Evolutionary conservation across 2,329 filamentous ascomycete genomes (phyloP).

Genomic region (Aureobasidium uvarum): DNA sequence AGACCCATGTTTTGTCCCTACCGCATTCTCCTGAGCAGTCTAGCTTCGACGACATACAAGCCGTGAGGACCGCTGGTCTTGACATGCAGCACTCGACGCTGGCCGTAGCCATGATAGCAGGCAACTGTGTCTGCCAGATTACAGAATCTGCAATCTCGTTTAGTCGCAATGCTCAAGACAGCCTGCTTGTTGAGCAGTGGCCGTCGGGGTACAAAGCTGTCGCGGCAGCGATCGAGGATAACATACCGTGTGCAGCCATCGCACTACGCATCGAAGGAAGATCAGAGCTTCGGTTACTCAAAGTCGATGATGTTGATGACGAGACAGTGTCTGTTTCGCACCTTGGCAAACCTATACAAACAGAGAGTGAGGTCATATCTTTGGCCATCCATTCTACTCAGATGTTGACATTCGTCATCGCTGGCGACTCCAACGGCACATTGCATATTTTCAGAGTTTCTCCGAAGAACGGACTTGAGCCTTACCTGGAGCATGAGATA

Average conservation of each 20-base stretch:
- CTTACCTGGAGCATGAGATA: constrained; percentile 29
- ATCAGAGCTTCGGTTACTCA: constrained; percentile 8
- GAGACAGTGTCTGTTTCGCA: neutral
- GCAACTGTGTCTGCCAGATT: constrained; percentile 35
- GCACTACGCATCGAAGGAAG: constrained; percentile 28
- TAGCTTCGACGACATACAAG: neutral
- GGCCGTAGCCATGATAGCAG: constrained; percentile 29
- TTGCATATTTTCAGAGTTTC: constrained; percentile 33
- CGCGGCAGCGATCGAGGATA: constrained; percentile 32
- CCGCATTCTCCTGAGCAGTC: constrained; percentile 28
- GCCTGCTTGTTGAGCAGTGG: constrained; percentile 20
- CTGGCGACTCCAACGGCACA: constrained; percentile 36
- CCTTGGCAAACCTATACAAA: constrained; percentile 29
- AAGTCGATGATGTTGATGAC: neutral
- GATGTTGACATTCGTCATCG: constrained; percentile 33
- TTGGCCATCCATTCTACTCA: constrained; percentile 36
- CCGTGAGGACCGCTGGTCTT: constrained; percentile 29
- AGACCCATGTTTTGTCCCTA: constrained; percentile 28
- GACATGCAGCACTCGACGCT: constrained; percentile 34
- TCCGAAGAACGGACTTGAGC: constrained; percentile 24
- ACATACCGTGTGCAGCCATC: constrained; percentile 28
- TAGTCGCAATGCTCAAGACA: constrained; percentile 30
- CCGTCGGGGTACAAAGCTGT: constrained; percentile 29
- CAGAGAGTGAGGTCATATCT: constrained; percentile 37
- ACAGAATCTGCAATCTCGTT: constrained; percentile 32